Evolutionary conservation across 495 filamentous ascomycete species (phyloP).

Genomic region (Geoglossum glabrum): DNA sequence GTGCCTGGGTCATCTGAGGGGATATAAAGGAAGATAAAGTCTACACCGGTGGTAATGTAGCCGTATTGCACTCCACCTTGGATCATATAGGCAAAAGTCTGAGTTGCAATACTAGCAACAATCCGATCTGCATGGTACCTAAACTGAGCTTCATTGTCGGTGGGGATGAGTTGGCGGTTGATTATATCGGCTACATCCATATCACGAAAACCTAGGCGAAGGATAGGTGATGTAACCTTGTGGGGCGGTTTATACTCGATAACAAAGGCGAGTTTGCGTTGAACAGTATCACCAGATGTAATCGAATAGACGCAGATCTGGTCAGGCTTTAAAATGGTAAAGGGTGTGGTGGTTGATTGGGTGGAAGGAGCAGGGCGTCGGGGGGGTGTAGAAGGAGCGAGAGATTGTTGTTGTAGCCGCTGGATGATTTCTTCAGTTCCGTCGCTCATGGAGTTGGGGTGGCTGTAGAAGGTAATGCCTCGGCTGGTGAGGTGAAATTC

Average conservation of each 20-base stretch:
- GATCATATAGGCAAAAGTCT: too few species aligned
- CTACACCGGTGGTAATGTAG: too few species aligned
- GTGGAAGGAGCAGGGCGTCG: neutral
- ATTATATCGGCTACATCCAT: constrained; percentile 3
- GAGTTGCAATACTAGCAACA: too few species aligned
- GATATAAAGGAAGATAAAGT: too few species aligned
- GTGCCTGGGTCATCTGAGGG: too few species aligned
- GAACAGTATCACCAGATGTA: constrained; percentile 13
- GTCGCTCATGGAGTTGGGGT: constrained; percentile 16
- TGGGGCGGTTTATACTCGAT: constrained; percentile 28
- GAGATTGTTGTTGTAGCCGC: neutral
- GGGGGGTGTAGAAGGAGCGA: constrained; percentile 5
- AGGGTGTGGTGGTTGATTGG: neutral
- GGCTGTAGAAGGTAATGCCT: constrained; percentile 18
- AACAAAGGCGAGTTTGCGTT: constrained; percentile 10
- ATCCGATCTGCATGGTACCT: too few species aligned
- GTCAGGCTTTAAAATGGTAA: constrained; percentile 12
- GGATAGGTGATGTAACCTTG: constrained; percentile 12
- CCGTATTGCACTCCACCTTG: too few species aligned
- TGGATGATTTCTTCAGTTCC: neutral
- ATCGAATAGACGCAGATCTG: constrained; percentile 25
- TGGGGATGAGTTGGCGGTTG: too few species aligned
- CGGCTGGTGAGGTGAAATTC: neutral
- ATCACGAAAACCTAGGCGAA: neutral
- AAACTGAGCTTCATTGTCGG: too few species aligned